A percentile compares a stretch with the other conserved stretches of the same genome.
phyloP scores from a whole-genome alignment of 176 grass and related monocot species.

The Avena insularis region DNA sequence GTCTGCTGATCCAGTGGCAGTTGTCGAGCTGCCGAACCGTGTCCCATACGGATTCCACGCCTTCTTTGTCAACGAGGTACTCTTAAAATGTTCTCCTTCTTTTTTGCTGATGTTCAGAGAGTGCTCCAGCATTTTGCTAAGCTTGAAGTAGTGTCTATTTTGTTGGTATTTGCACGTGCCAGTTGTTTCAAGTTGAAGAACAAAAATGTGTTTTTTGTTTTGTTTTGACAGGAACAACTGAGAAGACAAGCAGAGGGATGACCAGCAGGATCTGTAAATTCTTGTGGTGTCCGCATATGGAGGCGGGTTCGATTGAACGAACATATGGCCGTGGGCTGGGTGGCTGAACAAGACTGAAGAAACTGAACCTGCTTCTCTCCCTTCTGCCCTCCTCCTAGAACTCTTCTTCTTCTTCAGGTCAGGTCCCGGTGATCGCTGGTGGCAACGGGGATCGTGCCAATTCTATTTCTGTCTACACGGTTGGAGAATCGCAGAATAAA shows the following conservation, averaged over 20 bases:
- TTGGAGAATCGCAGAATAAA: neutral
- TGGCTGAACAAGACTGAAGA: too few species aligned
- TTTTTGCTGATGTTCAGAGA: neutral
- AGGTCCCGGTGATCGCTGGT: too few species aligned
- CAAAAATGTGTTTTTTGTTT: neutral
- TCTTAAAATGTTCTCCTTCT: too few species aligned
- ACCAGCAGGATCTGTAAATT: neutral
- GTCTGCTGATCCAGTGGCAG: constrained; percentile 74
- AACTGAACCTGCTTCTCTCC: too few species aligned
- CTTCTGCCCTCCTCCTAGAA: too few species aligned
- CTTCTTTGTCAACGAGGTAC: constrained; percentile 89
- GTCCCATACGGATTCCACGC: constrained; percentile 91
- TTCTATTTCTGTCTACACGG: too few species aligned
- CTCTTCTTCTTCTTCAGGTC: too few species aligned
- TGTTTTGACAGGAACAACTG: constrained; percentile 49
- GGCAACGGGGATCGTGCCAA: too few species aligned
- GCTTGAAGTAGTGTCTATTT: neutral
- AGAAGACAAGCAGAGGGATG: constrained; percentile 32
- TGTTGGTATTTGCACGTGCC: neutral
- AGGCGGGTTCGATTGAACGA: too few species aligned
- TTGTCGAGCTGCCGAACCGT: constrained; percentile 72
- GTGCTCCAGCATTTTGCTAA: neutral
- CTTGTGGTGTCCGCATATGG: too few species aligned
- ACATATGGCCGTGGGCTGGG: too few species aligned
- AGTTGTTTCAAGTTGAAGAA: neutral